Base-by-base conservation (phyloP, 1,284 basidiomycete genomes). In the Tylopilus sp. region DNA sequence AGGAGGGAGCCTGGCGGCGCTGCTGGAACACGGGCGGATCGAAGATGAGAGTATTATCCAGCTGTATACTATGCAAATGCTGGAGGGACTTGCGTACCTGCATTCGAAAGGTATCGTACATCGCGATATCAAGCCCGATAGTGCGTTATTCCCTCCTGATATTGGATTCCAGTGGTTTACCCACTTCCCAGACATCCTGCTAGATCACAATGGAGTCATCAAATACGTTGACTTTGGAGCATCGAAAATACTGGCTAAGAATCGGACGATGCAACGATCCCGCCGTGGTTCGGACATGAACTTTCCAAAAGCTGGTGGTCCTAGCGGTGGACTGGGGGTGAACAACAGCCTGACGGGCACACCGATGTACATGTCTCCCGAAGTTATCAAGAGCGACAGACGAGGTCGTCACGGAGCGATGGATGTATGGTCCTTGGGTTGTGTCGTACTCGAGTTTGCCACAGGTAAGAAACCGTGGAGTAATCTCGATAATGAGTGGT, bases 311-410 rank as follows among this genome's bases (percentile, higher is more conserved):
- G 62, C 64, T 12, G 65, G 66, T 23, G 65, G 54, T 10, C 55
- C 65, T 13, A 63, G 59, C 19, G 75, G 74, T 41, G 72, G 72
- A 7, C 67, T 79, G 8, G 82, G 77, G 13, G 77, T 80, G 69
- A 66, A 67, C 70, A 66, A 67, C 70, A 91, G 89, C 63, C 74
- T 97, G 29, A 97, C 96, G 2, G 97, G 97, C 12, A 99, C 97
- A 16, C 97, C 97, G 0, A 99, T 99, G 96, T 99, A 99, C 71
- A 97, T 99, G 91, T 96, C 93, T 10, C 97, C 97, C 1, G 97
- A 99, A 66, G 87, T 98, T 42, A 99, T 99, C 75, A 94, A 97
- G 71, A 93, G 87, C 59, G 89, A 92, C 58, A 84, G 77, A 57
- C 82, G 86, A 15, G 91, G 92, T 26, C 78, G 88, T 47, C 84